phyloP scores from a whole-genome alignment of 1,284 basidiomycete genomes.

The Ustilago xerochloae region DNA sequence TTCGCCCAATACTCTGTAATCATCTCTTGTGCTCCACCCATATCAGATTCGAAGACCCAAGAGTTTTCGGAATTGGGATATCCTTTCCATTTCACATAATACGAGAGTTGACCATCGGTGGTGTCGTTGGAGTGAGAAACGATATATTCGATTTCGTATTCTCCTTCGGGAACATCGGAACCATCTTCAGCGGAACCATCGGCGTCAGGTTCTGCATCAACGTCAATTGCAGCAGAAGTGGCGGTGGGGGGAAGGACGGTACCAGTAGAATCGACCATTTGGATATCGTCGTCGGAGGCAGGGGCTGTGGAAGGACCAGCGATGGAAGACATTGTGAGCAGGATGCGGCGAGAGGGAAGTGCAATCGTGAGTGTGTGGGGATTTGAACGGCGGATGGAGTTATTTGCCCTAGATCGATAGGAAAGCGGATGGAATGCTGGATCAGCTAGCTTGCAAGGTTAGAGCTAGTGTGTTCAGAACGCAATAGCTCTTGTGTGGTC shows the following conservation, averaged over 20 bases:
- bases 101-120: conserved; percentile 45
- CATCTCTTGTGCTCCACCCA: conserved; percentile 52
- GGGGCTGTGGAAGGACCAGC: conserved; percentile 11
- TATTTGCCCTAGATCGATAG: background rate
- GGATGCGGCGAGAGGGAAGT: background rate
- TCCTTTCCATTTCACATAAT: conserved; percentile 59
- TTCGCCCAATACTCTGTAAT: conserved; percentile 42
- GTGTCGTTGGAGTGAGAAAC: conserved; percentile 33
- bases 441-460: too few species aligned
- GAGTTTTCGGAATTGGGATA: conserved; percentile 47
- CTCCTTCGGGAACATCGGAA: conserved; percentile 34
- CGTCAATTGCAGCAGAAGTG: background rate
- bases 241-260: background rate
- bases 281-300: conserved; percentile 20
- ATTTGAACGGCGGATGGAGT: background rate
- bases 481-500: too few species aligned
- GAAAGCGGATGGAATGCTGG: background rate
- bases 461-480: too few species aligned
- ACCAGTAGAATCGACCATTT: conserved; percentile 25
- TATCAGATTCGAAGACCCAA: conserved; percentile 55
- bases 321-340: conserved; percentile 5
- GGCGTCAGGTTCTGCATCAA: background rate
- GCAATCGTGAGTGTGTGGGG: background rate
- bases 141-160: conserved; percentile 57
- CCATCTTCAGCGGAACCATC: conserved; percentile 3